phyloP scores from a whole-genome alignment of 192 early-diverging fungal genomes.

The Podila verticillata region DNA sequence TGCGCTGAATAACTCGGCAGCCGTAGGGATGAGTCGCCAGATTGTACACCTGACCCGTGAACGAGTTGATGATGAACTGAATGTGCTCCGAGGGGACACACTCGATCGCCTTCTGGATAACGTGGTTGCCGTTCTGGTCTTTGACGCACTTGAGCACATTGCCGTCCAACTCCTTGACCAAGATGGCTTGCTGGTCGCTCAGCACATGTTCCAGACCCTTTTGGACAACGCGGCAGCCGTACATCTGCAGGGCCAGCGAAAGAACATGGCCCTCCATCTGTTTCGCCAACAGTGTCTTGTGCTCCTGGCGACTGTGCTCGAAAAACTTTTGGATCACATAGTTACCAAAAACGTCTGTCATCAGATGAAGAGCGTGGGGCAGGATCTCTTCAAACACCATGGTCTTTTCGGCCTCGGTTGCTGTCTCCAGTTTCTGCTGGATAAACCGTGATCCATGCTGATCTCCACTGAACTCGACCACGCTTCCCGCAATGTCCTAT shows the following conservation, averaged over 20 bases:
- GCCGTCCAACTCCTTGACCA: constrained; percentile 91
- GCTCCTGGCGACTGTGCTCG: constrained; percentile 92
- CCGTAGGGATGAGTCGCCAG: constrained; percentile 98
- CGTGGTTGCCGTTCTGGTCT: constrained; percentile 99
- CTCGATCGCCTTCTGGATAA: constrained; percentile 98
- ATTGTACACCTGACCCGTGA: constrained; percentile 94
- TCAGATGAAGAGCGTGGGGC: constrained; percentile 87
- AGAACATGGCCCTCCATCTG: constrained; percentile 96
- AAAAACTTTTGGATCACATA: constrained; percentile 99
- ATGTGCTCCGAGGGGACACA: constrained; percentile 90
- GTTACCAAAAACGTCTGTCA: constrained; percentile 99
- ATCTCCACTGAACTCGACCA: constrained; percentile 97
- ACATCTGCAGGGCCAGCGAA: constrained; percentile 95
- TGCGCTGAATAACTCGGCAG: constrained; percentile 97
- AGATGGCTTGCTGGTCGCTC: constrained; percentile 85
- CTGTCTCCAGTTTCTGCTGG: constrained; percentile 95
- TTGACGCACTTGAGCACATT: constrained; percentile 97
- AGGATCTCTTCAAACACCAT: constrained; percentile 94
- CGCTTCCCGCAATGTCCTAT: constrained; percentile 87
- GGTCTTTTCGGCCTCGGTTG: constrained; percentile 91
- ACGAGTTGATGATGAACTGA: constrained; percentile 95
- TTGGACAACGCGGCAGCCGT: constrained; percentile 97
- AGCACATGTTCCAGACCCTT: constrained; percentile 95
- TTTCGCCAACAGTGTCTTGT: constrained; percentile 89
- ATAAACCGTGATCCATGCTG: constrained; percentile 98